Percentiles rank a stretch among this genome's conserved stretches.
Evolutionary conservation across 2,329 filamentous ascomycete genomes (phyloP).

Genomic region (Trichoderma koningii): DNA sequence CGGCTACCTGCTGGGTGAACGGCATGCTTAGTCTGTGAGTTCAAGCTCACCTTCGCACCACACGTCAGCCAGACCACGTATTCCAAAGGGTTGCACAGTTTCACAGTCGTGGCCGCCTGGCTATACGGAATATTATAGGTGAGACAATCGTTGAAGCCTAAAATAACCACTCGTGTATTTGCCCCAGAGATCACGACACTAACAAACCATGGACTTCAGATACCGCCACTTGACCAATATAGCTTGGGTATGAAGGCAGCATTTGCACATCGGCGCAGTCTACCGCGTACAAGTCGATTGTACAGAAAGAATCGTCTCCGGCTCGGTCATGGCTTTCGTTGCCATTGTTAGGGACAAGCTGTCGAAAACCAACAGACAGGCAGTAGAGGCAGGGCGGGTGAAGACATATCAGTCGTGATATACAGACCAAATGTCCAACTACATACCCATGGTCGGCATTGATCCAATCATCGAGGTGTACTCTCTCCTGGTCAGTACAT

Average conservation of each 20-base stretch:
- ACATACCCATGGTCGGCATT: background rate
- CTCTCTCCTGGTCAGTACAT: background rate
- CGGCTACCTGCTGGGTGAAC: background rate
- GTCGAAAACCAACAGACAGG: background rate
- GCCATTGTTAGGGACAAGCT: background rate
- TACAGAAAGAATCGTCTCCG: background rate
- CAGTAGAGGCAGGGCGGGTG: background rate
- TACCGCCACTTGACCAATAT: background rate
- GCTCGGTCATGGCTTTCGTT: background rate
- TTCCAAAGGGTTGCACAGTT: slow-evolving; percentile 16
- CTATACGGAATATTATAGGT: slow-evolving; percentile 22
- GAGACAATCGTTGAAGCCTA: slow-evolving; percentile 23
- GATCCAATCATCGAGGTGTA: too few species aligned
- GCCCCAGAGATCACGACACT: background rate
- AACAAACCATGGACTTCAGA: background rate
- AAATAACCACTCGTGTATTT: slow-evolving; percentile 16
- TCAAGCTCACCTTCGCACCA: background rate
- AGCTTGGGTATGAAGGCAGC: background rate
- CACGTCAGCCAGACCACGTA: slow-evolving; percentile 17
- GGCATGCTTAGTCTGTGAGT: background rate
- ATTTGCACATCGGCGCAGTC: background rate
- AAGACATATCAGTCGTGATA: background rate
- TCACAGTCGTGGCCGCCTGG: slow-evolving; percentile 5
- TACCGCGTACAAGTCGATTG: background rate
- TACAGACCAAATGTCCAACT: background rate